A percentile compares a stretch with the other conserved stretches of the same genome.
Conservation (phyloP, 257 asterid genomes). For the Nicotiana tabacum region DNA sequence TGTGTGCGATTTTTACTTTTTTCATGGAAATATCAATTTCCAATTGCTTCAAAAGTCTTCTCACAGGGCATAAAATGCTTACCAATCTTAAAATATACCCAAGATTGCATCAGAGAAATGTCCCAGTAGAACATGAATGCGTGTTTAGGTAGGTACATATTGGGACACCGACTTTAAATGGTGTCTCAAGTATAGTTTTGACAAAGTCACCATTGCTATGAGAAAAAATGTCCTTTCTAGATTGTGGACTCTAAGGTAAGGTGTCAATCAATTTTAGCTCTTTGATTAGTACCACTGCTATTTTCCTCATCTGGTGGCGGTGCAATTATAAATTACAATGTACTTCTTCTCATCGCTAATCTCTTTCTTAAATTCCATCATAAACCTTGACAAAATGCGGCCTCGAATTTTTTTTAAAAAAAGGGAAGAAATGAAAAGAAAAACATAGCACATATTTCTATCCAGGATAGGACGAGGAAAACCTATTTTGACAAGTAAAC, state of each 20-base stretch:
- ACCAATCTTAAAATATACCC: not conserved
- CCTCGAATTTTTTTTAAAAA: not conserved
- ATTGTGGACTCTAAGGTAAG: not conserved
- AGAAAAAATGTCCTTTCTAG: not conserved
- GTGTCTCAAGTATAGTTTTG: not conserved
- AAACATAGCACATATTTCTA: not conserved
- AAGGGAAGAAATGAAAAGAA: not conserved
- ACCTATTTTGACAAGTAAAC: not conserved
- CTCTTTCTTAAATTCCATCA: not conserved
- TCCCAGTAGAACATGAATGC: not conserved
- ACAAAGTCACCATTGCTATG: not conserved
- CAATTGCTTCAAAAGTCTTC: not conserved
- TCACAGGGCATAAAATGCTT: not conserved
- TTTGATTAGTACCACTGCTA: not conserved
- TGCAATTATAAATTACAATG: not conserved
- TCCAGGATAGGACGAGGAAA: not conserved
- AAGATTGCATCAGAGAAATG: not conserved
- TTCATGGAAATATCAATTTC: not conserved
- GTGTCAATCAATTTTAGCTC: not conserved
- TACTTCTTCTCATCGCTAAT: not conserved
- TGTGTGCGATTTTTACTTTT: not conserved
- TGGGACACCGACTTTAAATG: not conserved
- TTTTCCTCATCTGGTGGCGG: not conserved
- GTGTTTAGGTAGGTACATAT: not conserved
- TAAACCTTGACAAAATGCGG: not conserved